Evolutionary conservation across 164 flowering plant genomes (phyloP).

Genomic region (Chimonanthus praecox): DNA sequence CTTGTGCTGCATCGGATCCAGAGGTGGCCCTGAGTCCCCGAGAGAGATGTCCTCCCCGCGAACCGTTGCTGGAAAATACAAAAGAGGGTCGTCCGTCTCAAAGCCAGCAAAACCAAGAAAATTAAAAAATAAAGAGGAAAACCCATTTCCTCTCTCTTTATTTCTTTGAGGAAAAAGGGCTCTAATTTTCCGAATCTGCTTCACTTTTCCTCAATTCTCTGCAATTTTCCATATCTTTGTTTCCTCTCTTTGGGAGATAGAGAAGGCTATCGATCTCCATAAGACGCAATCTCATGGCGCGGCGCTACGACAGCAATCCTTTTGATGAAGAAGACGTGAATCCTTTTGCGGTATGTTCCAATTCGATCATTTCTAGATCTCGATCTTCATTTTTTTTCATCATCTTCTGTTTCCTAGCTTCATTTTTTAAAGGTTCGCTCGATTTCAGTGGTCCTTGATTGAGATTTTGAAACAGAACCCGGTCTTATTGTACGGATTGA

Average conservation of each 20-base stretch:
- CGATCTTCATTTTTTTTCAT: neutral
- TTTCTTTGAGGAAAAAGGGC: too few species aligned
- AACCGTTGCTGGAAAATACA: neutral
- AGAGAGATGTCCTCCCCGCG: neutral
- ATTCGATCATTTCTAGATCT: neutral
- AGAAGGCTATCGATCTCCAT: neutral
- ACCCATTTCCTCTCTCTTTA: neutral
- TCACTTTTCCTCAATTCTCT: neutral
- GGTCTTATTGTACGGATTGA: neutral
- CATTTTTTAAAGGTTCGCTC: neutral
- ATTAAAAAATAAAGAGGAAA: neutral
- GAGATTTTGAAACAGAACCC: neutral
- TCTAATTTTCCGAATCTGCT: neutral
- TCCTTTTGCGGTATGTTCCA: slow-evolving; percentile 68
- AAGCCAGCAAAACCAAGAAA: neutral
- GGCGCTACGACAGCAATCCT: slow-evolving; percentile 68
- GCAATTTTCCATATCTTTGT: neutral
- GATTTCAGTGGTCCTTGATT: neutral
- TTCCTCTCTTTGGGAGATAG: neutral
- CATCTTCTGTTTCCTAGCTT: neutral
- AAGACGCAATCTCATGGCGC: slow-evolving; percentile 43
- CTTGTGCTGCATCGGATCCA: neutral
- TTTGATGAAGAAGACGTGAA: slow-evolving; percentile 82
- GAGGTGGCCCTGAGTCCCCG: neutral
- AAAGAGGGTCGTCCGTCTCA: neutral